Base-by-base conservation (phyloP, 352 stramenopile species). In the Globisporangium sylvaticum region DNA sequence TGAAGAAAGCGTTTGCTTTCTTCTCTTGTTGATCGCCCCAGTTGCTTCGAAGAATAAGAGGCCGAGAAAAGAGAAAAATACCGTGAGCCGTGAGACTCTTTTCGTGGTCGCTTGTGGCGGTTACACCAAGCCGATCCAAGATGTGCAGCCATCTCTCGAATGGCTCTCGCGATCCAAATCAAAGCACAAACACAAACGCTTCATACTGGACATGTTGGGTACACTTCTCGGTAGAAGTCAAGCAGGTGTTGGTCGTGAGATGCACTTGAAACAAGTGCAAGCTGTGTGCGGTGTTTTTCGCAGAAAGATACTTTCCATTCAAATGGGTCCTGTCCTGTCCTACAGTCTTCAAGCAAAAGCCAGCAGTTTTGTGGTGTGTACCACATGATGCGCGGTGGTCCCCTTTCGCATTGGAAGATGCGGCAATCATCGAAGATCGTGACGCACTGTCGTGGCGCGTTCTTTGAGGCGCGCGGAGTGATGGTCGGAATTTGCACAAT, bases 341-440 rank as follows among this genome's bases (percentile, higher is more conserved):
- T 29, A 29, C 48, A 55, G 20, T 25, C 46, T 24, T 54, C 39
- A 10, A 48, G 39, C 39, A 48, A 48, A 48, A n/a, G 2, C 10
- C 39, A 48, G 4, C 6, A 20, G 14, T n/a, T n/a, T n/a, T n/a
- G n/a, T n/a, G n/a, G n/a, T 20, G 37, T 44, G 37, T 3, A 44
- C 37, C 37, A 44, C 37, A 44, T 15, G 5, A 20, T 6, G 12
- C 12, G 1, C 4, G 5, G 4, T 42, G 3, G 12, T 20, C 14
- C 53, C 53, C 24, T 32, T 29, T n/a, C 24, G 22, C 50, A 32
- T 20, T 24, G 14, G 27, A 37, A 14, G 22, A 55, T 60, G 54
- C 27, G 22, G 27, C 53, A 58, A 60, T 60, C 57, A 63, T 63
- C n/a, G 25, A 63, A 53, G 57, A 63, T 63, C 34, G 57, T 53